A percentile compares a stretch with the other conserved stretches of the same genome.
phyloP scores from a whole-genome alignment of 805 yeast species.

The Teunomyces stri region DNA sequence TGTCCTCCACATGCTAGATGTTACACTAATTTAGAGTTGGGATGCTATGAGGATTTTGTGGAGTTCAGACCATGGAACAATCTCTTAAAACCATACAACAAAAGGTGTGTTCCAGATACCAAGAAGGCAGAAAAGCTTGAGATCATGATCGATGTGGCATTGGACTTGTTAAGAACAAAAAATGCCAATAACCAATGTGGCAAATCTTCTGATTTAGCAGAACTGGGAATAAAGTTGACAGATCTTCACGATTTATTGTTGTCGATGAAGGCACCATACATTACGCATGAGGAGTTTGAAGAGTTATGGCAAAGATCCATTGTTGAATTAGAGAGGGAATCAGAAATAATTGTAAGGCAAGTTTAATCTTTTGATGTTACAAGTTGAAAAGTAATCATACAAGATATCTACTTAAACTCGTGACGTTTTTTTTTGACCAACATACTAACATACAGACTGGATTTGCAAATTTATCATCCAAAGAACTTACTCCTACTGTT shows the following conservation, averaged over 20 bases:
- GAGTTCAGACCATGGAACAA: constrained; percentile 52
- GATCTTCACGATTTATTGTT: constrained; percentile 55
- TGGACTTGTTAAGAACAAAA: constrained; percentile 61
- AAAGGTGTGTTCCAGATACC: constrained; percentile 69
- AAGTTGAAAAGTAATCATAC: neutral
- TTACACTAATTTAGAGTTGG: constrained; percentile 53
- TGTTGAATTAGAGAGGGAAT: constrained; percentile 58
- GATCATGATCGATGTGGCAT: constrained; percentile 63
- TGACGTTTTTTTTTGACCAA: neutral
- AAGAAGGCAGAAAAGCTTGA: constrained; percentile 64
- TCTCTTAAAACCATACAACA: constrained; percentile 45
- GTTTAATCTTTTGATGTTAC: constrained; percentile 30
- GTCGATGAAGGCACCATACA: constrained; percentile 44
- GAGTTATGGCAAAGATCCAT: constrained; percentile 71
- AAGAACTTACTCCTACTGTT: constrained; percentile 20
- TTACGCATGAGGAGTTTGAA: constrained; percentile 63
- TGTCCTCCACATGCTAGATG: constrained; percentile 87
- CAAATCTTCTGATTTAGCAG: constrained; percentile 39
- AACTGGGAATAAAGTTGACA: constrained; percentile 48
- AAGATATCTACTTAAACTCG: neutral
- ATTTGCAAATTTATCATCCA: constrained; percentile 13
- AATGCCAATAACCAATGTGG: constrained; percentile 68
- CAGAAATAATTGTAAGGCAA: constrained; percentile 78
- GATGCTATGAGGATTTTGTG: constrained; percentile 69
- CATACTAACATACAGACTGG: constrained; percentile 14